Evolutionary conservation across 1,139 yeast species (phyloP).

Genomic region (Eremothecium gossypii): DNA sequence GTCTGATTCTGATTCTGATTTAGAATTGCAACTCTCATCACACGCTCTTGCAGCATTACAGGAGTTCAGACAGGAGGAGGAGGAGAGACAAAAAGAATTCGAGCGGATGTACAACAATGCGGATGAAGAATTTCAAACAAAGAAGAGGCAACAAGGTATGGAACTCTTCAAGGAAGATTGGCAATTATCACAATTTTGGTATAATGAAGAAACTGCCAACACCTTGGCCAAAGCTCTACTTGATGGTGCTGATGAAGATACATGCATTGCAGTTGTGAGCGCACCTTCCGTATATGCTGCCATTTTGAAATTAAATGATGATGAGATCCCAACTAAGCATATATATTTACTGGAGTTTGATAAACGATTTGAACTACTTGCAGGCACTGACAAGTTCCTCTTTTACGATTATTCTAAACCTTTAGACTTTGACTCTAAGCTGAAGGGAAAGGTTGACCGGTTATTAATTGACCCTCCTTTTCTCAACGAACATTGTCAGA

Average conservation of each 20-base stretch:
- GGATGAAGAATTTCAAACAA: slow-evolving; percentile 36
- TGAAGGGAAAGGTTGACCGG: slow-evolving; percentile 59
- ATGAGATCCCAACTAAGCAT: slow-evolving; percentile 52
- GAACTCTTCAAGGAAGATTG: slow-evolving; percentile 79
- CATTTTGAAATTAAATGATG: slow-evolving; percentile 43
- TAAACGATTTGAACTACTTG: slow-evolving; percentile 60
- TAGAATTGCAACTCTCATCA: slow-evolving; percentile 41
- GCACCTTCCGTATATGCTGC: slow-evolving; percentile 94
- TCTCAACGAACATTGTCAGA: slow-evolving; percentile 70
- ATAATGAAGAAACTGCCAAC: slow-evolving; percentile 62
- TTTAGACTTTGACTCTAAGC: slow-evolving; percentile 45
- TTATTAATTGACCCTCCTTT: slow-evolving; percentile 87
- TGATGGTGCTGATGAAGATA: slow-evolving; percentile 63
- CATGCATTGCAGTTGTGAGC: slow-evolving; percentile 67
- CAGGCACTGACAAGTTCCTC: slow-evolving; percentile 56
- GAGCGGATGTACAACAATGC: slow-evolving; percentile 48
- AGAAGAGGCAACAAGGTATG: slow-evolving; percentile 38
- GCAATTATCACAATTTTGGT: slow-evolving; percentile 93
- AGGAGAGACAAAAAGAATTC: slow-evolving; percentile 50
- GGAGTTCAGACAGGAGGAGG: slow-evolving; percentile 63
- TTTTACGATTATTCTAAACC: slow-evolving; percentile 73
- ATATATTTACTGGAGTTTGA: slow-evolving; percentile 74
- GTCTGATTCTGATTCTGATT: slow-evolving; percentile 19
- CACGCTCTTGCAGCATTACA: slow-evolving; percentile 69
- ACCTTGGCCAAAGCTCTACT: slow-evolving; percentile 57